Evolutionary conservation across 2,329 filamentous ascomycete genomes (phyloP).

Genomic region (Penicillium fuscoglaucum): DNA sequence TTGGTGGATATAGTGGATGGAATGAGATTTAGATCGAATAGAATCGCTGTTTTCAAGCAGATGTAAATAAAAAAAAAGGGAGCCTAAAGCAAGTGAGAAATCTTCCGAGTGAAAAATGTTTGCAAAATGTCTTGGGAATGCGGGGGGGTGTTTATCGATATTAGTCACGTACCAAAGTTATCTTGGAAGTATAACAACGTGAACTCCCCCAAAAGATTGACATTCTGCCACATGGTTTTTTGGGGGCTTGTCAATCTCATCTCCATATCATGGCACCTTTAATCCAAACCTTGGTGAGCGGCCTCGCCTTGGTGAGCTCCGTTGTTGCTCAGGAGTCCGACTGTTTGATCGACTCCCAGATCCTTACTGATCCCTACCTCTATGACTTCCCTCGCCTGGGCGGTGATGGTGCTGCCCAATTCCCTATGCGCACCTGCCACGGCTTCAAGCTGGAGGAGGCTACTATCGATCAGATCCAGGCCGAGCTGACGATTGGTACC

Average conservation of each 20-base stretch:
- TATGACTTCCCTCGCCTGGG: slow-evolving; percentile 44
- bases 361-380: slow-evolving; percentile 31
- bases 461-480: slow-evolving; percentile 67
- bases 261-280: slow-evolving; percentile 20
- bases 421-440: slow-evolving; percentile 64
- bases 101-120: neutral
- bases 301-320: slow-evolving; percentile 24
- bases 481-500: slow-evolving; percentile 54
- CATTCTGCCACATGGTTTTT: slow-evolving; percentile 21
- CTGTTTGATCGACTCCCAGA: slow-evolving; percentile 35
- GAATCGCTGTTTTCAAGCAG: neutral
- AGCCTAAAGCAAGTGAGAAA: neutral
- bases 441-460: slow-evolving; percentile 66
- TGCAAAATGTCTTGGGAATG: neutral
- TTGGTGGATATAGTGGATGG: neutral
- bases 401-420: slow-evolving; percentile 43
- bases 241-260: slow-evolving; percentile 11
- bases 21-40: no score
- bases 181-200: slow-evolving; percentile 3
- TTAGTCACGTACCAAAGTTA: neutral
- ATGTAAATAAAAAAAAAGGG: neutral
- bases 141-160: neutral
- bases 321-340: slow-evolving; percentile 24
- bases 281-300: slow-evolving; percentile 21
- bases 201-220: slow-evolving; percentile 14